Evolutionary conservation across 345 rosid genomes (phyloP).

Genomic region (Eucalyptus erythrocorys): DNA sequence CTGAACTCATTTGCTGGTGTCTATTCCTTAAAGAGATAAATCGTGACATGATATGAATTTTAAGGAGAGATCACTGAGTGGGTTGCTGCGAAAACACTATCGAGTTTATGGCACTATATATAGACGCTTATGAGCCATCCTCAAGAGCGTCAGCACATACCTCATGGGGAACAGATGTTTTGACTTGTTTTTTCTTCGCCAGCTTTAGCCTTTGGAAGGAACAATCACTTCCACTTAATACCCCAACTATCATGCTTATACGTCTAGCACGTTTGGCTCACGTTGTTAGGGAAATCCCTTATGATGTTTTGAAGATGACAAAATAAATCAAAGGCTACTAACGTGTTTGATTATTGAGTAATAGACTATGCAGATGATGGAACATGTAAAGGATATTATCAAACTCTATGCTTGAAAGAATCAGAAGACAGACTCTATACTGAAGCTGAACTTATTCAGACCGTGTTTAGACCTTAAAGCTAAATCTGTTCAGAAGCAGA

Average conservation of each 20-base stretch:
- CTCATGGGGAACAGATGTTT: neutral
- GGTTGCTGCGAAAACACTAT: neutral
- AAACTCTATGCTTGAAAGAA: no score
- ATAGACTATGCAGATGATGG: no score
- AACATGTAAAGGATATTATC: no score
- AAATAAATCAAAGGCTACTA: no score
- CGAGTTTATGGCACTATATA: neutral
- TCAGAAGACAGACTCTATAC: no score
- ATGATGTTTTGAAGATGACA: no score
- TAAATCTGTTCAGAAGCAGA: no score
- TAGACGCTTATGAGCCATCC: neutral
- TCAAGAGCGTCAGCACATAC: neutral
- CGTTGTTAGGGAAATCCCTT: no score
- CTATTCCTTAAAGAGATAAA: neutral
- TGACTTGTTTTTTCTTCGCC: neutral
- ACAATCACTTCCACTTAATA: neutral
- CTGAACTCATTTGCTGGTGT: neutral
- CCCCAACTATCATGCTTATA: neutral
- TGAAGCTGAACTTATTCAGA: no score
- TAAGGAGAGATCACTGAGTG: neutral
- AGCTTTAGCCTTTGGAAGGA: neutral
- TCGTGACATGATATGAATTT: neutral
- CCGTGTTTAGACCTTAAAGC: no score
- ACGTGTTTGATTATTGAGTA: no score
- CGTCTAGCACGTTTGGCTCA: neutral